A percentile compares a stretch with the other conserved stretches of the same genome.
Conservation (phyloP, 495 filamentous ascomycete species). For the Rhizodiscina lignyota region DNA sequence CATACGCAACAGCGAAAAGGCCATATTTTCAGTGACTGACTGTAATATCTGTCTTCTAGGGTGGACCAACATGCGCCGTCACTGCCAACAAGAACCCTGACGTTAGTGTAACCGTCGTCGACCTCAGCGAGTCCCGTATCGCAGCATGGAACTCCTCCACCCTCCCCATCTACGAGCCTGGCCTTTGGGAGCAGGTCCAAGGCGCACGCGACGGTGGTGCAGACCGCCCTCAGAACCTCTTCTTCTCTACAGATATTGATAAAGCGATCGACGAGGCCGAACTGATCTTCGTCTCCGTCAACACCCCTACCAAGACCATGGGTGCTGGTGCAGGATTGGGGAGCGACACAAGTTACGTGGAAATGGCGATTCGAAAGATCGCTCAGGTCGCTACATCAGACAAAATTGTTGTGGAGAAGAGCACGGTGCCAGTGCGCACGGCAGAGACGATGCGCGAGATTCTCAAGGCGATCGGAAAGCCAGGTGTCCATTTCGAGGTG, state of each 20-base stretch:
- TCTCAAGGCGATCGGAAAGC: slow-evolving; percentile 48
- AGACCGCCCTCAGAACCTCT: slow-evolving; percentile 40
- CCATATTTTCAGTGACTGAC: neutral
- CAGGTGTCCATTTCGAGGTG: slow-evolving; percentile 50
- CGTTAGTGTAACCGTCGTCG: slow-evolving; percentile 54
- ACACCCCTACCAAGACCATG: slow-evolving; percentile 62
- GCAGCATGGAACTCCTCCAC: slow-evolving; percentile 53
- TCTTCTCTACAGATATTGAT: slow-evolving; percentile 53
- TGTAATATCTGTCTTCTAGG: slow-evolving; percentile 21
- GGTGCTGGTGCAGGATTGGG: slow-evolving; percentile 56
- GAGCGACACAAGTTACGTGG: slow-evolving; percentile 57
- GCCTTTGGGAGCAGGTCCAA: slow-evolving; percentile 48
- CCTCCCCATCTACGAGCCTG: slow-evolving; percentile 66
- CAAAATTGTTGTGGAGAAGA: slow-evolving; percentile 71
- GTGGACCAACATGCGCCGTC: slow-evolving; percentile 60
- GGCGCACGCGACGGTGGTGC: slow-evolving; percentile 39
- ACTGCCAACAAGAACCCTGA: slow-evolving; percentile 56
- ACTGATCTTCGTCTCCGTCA: slow-evolving; percentile 62
- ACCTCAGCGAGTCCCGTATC: slow-evolving; percentile 48
- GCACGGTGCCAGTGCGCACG: slow-evolving; percentile 67
- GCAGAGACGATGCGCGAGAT: slow-evolving; percentile 53
- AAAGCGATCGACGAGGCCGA: slow-evolving; percentile 48
- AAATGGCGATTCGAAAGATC: slow-evolving; percentile 49
- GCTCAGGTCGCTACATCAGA: slow-evolving; percentile 47
- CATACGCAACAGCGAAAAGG: slow-evolving; percentile 1